Evolutionary conservation across 331 rosid genomes (phyloP).

Genomic region (Cydonia oblonga): DNA sequence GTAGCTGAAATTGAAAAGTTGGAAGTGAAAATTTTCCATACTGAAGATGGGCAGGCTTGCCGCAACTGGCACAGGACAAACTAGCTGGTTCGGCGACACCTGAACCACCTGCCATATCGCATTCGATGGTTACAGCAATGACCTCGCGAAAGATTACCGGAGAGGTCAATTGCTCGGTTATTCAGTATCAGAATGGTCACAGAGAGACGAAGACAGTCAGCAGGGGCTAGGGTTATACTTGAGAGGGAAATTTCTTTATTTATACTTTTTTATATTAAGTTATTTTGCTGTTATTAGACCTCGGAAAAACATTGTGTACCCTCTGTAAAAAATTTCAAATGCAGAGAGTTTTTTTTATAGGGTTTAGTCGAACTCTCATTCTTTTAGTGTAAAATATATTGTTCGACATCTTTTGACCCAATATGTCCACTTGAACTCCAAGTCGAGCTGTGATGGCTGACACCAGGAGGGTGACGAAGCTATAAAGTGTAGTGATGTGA

Average conservation of each 20-base stretch:
- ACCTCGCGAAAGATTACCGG: not conserved
- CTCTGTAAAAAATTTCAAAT: no score
- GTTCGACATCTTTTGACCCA: no score
- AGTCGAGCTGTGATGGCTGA: no score
- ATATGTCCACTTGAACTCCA: no score
- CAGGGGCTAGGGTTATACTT: conserved; percentile 3
- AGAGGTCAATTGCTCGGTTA: not conserved
- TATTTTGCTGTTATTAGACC: no score
- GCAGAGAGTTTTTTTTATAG: no score
- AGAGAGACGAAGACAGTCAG: not conserved
- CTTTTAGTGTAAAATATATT: no score
- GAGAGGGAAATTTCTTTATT: not conserved
- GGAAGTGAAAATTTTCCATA: conserved; percentile 10
- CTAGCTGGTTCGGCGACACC: conserved; percentile 28
- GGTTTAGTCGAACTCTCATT: no score
- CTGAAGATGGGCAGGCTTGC: conserved; percentile 80
- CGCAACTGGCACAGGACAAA: conserved; percentile 59
- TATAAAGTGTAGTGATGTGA: no score
- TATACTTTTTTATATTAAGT: not conserved
- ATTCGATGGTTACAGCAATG: not conserved
- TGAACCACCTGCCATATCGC: conserved; percentile 52
- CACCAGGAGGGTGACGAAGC: no score
- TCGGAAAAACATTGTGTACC: no score
- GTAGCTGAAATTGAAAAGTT: not conserved
- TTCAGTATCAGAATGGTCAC: not conserved